phyloP scores from a whole-genome alignment of 2,329 filamentous ascomycete genomes.

The Ceratocystis albifundus region DNA sequence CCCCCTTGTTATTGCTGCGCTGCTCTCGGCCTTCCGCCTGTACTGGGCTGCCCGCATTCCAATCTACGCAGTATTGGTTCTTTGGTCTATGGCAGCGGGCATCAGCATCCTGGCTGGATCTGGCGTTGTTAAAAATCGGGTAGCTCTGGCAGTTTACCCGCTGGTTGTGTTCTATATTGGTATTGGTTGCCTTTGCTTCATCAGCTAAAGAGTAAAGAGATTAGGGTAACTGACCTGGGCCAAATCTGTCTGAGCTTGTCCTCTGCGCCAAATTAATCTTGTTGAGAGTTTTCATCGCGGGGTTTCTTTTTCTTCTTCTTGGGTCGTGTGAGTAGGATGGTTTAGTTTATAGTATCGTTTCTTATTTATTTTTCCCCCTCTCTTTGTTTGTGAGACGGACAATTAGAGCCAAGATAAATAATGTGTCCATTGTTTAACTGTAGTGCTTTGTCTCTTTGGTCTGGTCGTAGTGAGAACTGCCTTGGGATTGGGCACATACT shows the following conservation, averaged over 20 bases:
- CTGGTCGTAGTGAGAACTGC: background rate
- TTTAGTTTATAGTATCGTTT: background rate
- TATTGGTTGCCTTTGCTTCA: conserved; percentile 90
- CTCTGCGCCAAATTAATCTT: background rate
- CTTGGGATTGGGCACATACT: background rate
- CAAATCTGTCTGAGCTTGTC: background rate
- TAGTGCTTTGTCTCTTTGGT: background rate
- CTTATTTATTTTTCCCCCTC: background rate
- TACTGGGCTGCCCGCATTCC: conserved; percentile 75
- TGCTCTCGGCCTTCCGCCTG: conserved; percentile 73
- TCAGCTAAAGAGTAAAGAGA: conserved; percentile 57
- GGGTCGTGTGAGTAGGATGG: background rate
- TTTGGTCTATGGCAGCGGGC: conserved; percentile 88
- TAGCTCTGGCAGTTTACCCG: conserved; percentile 87
- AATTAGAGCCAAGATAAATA: too few species aligned
- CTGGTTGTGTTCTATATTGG: conserved; percentile 91
- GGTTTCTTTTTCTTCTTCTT: conserved; percentile 8
- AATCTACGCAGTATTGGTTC: conserved; percentile 75
- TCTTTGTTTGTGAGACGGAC: too few species aligned
- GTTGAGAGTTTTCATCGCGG: background rate
- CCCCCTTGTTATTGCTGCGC: conserved; percentile 81
- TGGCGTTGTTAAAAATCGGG: conserved; percentile 87
- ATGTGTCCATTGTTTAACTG: background rate
- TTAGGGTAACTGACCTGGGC: background rate
- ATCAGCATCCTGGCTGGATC: conserved; percentile 93